Evolutionary conservation across 1,284 basidiomycete genomes (phyloP).

Genomic region (Peniophora sp.): DNA sequence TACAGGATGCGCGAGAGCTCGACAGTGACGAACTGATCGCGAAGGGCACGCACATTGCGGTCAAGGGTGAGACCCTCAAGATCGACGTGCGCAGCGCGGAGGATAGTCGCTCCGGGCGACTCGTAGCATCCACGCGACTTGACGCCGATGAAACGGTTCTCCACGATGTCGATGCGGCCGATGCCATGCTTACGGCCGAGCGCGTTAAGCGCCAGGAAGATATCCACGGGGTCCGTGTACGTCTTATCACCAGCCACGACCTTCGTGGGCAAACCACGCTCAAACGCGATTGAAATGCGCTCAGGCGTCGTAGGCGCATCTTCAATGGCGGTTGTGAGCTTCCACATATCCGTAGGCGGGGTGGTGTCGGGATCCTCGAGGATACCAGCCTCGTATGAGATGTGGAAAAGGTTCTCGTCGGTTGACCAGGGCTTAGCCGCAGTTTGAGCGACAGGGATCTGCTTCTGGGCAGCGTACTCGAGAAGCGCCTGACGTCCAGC

Average conservation of each 20-base stretch:
- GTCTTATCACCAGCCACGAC: constrained; percentile 54
- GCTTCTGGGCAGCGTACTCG: constrained; percentile 81
- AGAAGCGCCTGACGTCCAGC: constrained; percentile 92
- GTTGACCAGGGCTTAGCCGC: constrained; percentile 99
- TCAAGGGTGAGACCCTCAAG: constrained; percentile 96
- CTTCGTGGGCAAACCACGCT: constrained; percentile 79
- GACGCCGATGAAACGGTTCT: constrained; percentile 99
- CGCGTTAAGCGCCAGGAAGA: constrained; percentile 90
- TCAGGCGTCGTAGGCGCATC: constrained; percentile 80
- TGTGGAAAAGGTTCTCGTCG: constrained; percentile 99
- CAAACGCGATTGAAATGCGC: constrained; percentile 80
- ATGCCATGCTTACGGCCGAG: constrained; percentile 94
- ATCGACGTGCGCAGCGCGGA: constrained; percentile 93
- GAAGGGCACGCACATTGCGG: constrained; percentile 89
- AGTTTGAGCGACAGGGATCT: constrained; percentile 93
- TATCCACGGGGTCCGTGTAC: constrained; percentile 89
- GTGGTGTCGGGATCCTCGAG: constrained; percentile 95
- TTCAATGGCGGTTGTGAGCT: constrained; percentile 84
- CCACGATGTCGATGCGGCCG: constrained; percentile 96
- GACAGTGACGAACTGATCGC: constrained; percentile 93
- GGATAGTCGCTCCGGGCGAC: constrained; percentile 91
- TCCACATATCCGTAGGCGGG: constrained; percentile 99
- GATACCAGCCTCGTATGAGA: constrained; percentile 98
- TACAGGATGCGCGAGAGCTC: constrained; percentile 90
- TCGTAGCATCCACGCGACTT: constrained; percentile 99